Percentiles rank a stretch among this genome's conserved stretches.
Evolutionary conservation across 1,284 basidiomycete species (phyloP).

Genomic region (Peniophora sp.): DNA sequence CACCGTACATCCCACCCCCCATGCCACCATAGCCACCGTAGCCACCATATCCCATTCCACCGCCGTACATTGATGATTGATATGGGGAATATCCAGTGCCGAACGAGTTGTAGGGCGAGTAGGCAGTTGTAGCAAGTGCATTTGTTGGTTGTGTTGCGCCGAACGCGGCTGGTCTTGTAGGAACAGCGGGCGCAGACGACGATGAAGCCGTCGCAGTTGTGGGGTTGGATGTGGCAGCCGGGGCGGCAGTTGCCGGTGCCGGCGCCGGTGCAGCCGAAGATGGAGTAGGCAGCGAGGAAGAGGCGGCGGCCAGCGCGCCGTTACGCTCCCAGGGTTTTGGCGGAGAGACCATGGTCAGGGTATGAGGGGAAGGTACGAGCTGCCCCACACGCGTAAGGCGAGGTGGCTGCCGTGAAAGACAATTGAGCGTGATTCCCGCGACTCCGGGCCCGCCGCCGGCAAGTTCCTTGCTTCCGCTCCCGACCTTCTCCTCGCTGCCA

Average conservation of each 20-base stretch:
- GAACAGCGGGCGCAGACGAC: conserved; percentile 2
- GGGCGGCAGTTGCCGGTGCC: conserved; percentile 7
- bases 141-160: conserved; percentile 10
- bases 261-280: conserved; percentile 8
- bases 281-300: conserved; percentile 18
- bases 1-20: conserved; percentile 16
- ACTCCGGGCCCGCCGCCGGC: too few species aligned
- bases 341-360: conserved; percentile 56
- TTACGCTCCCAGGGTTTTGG: conserved; percentile 81
- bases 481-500: too few species aligned
- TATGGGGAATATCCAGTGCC: conserved; percentile 33
- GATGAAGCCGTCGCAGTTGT: conserved; percentile 15
- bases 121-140: conserved; percentile 14
- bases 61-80: conserved; percentile 32
- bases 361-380: conserved; percentile 19
- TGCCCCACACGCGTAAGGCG: too few species aligned
- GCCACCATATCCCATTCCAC: conserved; percentile 23
- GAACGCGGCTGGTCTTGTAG: neutral
- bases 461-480: too few species aligned
- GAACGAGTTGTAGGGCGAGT: conserved; percentile 40
- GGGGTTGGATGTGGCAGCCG: conserved; percentile 14
- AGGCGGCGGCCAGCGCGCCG: conserved; percentile 29
- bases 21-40: conserved; percentile 31
- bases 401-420: too few species aligned
- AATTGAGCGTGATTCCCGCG: too few species aligned